A percentile compares a stretch with the other conserved stretches of the same genome.
Evolutionary conservation across 148 eudicot genomes (phyloP).

Genomic region (Cornus kousa): DNA sequence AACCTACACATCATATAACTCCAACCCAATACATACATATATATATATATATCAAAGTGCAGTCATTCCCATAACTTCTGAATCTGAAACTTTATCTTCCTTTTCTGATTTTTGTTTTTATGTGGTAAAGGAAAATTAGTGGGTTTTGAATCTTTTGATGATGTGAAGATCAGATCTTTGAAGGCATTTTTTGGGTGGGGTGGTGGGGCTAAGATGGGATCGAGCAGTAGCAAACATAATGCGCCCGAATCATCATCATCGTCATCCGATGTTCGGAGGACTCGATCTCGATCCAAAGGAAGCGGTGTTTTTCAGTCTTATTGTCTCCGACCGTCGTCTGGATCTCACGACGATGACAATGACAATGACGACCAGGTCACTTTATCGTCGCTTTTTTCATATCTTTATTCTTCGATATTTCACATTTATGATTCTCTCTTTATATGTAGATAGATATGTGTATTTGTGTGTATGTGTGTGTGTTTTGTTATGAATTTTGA

Average conservation of each 20-base stretch:
- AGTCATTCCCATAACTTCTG: not conserved
- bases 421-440: not conserved
- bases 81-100: not conserved
- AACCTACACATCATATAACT: not conserved
- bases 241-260: conserved; percentile 30
- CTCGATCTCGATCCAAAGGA: conserved; percentile 17
- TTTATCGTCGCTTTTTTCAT: not conserved
- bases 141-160: not conserved
- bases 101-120: too few relatives aligned
- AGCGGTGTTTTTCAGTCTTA: conserved; percentile 39
- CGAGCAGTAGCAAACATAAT: conserved; percentile 57
- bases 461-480: too few relatives aligned
- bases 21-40: too few relatives aligned
- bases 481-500: too few relatives aligned
- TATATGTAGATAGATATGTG: too few relatives aligned
- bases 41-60: not conserved
- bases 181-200: not conserved
- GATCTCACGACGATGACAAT: conserved; percentile 36
- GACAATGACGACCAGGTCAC: conserved; percentile 40
- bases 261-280: conserved; percentile 23
- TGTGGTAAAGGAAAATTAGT: not conserved
- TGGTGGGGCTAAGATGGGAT: conserved; percentile 45
- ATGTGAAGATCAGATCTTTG: not conserved
- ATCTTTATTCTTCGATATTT: too few relatives aligned
- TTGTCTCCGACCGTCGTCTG: conserved; percentile 55